phyloP scores from a whole-genome alignment of 805 yeast genomes.

The Wickerhamomyces canadensis region DNA sequence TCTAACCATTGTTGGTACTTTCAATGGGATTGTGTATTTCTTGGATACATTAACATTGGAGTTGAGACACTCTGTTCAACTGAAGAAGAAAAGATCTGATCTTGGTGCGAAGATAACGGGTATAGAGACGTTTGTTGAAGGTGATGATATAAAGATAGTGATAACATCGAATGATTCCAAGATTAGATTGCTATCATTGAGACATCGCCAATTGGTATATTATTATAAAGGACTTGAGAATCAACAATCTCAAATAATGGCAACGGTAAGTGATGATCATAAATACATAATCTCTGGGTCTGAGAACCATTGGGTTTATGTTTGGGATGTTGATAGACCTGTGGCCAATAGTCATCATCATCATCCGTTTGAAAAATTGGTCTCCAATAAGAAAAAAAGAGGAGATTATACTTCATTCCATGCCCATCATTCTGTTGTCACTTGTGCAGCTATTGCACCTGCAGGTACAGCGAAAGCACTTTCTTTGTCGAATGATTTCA shows the following conservation, averaged over 20 bases:
- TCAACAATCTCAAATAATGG: conserved; percentile 65
- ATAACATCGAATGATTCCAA: conserved; percentile 82
- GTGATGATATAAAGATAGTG: conserved; percentile 37
- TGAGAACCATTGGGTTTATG: conserved; percentile 82
- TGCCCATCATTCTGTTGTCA: conserved; percentile 70
- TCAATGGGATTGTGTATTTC: conserved; percentile 60
- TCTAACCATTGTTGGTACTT: conserved; percentile 66
- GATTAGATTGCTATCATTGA: conserved; percentile 57
- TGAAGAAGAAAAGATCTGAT: conserved; percentile 32
- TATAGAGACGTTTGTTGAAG: conserved; percentile 43
- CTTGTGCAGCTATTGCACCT: conserved; percentile 78
- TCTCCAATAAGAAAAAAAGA: conserved; percentile 36
- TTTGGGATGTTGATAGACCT: conserved; percentile 54
- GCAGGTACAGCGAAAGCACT: conserved; percentile 55
- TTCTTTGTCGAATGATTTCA: conserved; percentile 71
- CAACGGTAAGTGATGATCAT: conserved; percentile 53
- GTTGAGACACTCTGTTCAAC: conserved; percentile 36
- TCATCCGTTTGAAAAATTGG: conserved; percentile 11
- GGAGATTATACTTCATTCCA: conserved; percentile 65
- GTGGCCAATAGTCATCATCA: conserved; percentile 7
- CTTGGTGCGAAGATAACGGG: conserved; percentile 69
- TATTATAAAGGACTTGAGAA: conserved; percentile 72
- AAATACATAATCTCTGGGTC: conserved; percentile 68
- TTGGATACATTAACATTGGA: conserved; percentile 62
- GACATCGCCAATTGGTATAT: conserved; percentile 49